These are phyloP conservation scores for Saraca asoca DNA, from an alignment of 331 rosid genomes.

Conservation along the genomic window DNA sequence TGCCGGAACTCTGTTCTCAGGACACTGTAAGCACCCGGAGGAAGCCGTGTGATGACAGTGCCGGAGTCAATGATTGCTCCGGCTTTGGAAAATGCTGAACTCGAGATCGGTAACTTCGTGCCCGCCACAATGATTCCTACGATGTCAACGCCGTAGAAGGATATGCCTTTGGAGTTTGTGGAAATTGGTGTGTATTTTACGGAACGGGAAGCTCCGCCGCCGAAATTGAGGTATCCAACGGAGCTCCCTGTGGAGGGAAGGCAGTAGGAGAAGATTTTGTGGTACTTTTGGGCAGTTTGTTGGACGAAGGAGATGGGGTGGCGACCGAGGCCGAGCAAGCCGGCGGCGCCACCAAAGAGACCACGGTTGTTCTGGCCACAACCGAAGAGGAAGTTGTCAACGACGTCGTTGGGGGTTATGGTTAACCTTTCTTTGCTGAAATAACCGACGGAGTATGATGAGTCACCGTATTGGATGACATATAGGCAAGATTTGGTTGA, in stretches of 20 bases:
- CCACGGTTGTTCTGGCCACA: conserved; percentile 69
- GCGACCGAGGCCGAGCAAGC: conserved; percentile 78
- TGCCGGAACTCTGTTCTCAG: conserved; percentile 42
- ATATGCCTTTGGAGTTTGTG: conserved; percentile 2
- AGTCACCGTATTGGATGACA: conserved; percentile 56
- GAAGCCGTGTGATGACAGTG: conserved; percentile 65
- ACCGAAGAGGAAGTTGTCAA: conserved; percentile 55
- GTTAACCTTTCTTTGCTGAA: conserved; percentile 54
- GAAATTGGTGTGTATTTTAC: conserved; percentile 56
- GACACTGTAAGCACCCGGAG: conserved; percentile 54
- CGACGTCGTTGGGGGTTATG: conserved; percentile 35
- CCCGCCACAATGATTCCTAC: conserved; percentile 45
- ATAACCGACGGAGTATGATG: conserved; percentile 59
- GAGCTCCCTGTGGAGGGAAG: conserved; percentile 59
- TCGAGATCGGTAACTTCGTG: conserved; percentile 32
- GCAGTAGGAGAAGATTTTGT: conserved; percentile 70
- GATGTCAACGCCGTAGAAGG: conserved; percentile 55
- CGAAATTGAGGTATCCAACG: conserved; percentile 58
- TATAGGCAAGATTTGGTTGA: conserved; percentile 53
- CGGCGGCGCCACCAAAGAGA: conserved; percentile 51
- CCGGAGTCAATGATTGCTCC: conserved; percentile 81
- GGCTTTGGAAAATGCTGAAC: conserved; percentile 42
- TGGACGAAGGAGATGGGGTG: conserved; percentile 61
- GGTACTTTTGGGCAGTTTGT: conserved; percentile 62
- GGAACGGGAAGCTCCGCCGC: not conserved